phyloP scores from a whole-genome alignment of 2,329 filamentous ascomycete genomes.

The Coniochaeta prunicola region DNA sequence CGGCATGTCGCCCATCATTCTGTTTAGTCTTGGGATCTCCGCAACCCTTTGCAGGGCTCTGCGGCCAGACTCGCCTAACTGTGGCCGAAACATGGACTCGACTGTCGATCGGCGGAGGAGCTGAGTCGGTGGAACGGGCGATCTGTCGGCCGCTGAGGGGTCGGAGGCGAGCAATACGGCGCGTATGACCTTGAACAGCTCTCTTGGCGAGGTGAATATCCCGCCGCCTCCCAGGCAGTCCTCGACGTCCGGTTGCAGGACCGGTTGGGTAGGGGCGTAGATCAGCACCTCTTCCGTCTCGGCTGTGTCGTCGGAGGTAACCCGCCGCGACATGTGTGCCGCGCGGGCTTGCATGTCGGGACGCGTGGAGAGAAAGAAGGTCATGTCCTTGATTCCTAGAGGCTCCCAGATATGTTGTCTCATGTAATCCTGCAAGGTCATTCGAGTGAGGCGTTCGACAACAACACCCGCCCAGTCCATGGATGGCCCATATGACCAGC shows the following conservation, averaged over 20 bases:
- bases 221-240: neutral
- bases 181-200: neutral
- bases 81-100: conserved; percentile 38
- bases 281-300: neutral
- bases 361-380: too few species aligned
- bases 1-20: conserved; percentile 23
- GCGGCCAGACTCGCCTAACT: conserved; percentile 25
- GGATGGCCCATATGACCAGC: too few species aligned
- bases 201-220: neutral
- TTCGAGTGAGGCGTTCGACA: too few species aligned
- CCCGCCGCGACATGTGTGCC: too few species aligned
- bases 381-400: too few species aligned
- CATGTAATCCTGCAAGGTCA: too few species aligned
- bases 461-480: too few species aligned
- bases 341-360: too few species aligned
- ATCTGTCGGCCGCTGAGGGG: neutral
- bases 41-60: conserved; percentile 19
- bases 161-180: neutral
- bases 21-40: conserved; percentile 21
- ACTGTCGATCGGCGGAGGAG: conserved; percentile 34
- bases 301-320: conserved; percentile 16
- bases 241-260: neutral
- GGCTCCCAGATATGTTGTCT: too few species aligned
- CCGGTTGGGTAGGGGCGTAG: neutral
- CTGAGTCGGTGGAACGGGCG: conserved; percentile 27